Evolutionary conservation across 2,329 filamentous ascomycete genomes (phyloP).

Genomic region (Claviceps africana): DNA sequence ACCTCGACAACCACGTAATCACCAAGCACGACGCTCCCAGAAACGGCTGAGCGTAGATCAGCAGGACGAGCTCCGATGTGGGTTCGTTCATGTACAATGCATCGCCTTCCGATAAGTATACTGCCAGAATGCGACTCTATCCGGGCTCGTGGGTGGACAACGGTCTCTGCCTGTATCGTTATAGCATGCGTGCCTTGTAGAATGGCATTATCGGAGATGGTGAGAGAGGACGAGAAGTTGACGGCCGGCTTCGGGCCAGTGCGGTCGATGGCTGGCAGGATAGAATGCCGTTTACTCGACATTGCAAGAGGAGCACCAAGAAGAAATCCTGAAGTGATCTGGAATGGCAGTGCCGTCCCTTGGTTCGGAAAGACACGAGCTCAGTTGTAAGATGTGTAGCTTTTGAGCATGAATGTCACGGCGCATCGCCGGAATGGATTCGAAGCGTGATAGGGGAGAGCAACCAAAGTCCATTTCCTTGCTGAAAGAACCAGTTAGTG

Average conservation of each 20-base stretch:
- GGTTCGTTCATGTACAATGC: slow-evolving; percentile 63
- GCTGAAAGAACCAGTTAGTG: too few species aligned
- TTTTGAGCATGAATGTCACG: neutral
- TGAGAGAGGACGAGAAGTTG: slow-evolving; percentile 44
- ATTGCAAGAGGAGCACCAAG: slow-evolving; percentile 10
- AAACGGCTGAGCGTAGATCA: slow-evolving; percentile 11
- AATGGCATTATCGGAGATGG: slow-evolving; percentile 48
- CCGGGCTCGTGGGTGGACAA: slow-evolving; percentile 75
- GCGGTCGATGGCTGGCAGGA: slow-evolving; percentile 37
- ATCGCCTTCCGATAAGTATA: slow-evolving; percentile 66
- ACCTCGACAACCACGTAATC: slow-evolving; percentile 51
- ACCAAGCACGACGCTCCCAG: slow-evolving; percentile 39
- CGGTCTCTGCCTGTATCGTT: slow-evolving; percentile 59
- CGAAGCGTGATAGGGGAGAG: too few species aligned
- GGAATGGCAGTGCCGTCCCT: too few species aligned
- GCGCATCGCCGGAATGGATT: neutral
- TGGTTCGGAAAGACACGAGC: neutral
- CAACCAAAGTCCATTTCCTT: too few species aligned
- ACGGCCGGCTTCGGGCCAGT: slow-evolving; percentile 47
- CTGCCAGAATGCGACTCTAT: slow-evolving; percentile 68
- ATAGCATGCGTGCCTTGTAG: slow-evolving; percentile 64
- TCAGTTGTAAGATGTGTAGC: neutral
- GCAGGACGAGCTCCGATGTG: slow-evolving; percentile 34
- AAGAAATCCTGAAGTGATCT: too few species aligned
- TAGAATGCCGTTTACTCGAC: slow-evolving; percentile 41